Percentiles rank a stretch among this genome's conserved stretches.
Conservation (phyloP, 306 rosid species). For the Inga oerstediana region DNA sequence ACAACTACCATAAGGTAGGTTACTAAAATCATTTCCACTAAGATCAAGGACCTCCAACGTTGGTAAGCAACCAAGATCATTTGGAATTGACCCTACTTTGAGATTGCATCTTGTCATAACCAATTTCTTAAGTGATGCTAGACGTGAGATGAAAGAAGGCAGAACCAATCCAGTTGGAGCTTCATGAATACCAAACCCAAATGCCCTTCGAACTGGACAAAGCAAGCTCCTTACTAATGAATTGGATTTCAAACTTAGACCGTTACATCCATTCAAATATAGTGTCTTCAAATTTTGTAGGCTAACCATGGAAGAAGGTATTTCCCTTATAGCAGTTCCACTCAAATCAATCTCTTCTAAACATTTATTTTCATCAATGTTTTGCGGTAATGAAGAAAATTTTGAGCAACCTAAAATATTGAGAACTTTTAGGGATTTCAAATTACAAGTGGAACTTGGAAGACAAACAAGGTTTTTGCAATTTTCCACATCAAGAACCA, state of each 20-base stretch:
- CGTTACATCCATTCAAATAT: neutral
- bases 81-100: neutral
- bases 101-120: neutral
- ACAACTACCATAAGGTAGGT: neutral
- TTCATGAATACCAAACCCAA: neutral
- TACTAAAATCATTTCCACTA: constrained; percentile 42
- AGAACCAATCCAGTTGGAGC: neutral
- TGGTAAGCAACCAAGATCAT: neutral
- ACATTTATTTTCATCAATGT: neutral
- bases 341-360: neutral
- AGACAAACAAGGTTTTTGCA: neutral
- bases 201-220: neutral
- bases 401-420: neutral
- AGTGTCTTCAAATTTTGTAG: neutral
- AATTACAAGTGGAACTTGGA: neutral
- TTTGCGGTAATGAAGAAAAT: neutral
- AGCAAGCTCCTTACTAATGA: neutral
- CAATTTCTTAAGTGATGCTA: neutral
- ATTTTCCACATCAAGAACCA: neutral
- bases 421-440: neutral
- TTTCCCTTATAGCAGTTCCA: neutral
- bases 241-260: neutral
- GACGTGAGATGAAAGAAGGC: neutral
- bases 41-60: constrained; percentile 20
- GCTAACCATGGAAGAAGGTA: neutral